Evolutionary conservation across 495 filamentous ascomycete genomes (phyloP).

Genomic region (Aspergillus affinis): DNA sequence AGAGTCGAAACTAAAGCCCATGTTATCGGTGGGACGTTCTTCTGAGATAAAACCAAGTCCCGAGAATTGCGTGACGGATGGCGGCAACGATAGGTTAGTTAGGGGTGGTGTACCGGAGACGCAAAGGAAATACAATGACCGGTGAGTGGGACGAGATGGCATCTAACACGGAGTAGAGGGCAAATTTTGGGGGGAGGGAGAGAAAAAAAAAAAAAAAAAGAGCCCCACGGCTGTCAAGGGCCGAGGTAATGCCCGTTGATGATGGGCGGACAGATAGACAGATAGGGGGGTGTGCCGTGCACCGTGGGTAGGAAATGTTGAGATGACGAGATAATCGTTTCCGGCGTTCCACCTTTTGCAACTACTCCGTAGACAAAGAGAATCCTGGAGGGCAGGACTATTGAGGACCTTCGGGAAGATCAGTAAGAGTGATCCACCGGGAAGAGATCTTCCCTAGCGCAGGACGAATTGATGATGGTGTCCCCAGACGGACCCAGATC

Average conservation of each 20-base stretch:
- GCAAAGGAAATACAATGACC: neutral
- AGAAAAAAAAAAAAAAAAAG: neutral
- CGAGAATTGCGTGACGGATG: neutral
- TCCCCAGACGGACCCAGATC: slow-evolving; percentile 12
- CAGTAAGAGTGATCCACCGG: slow-evolving; percentile 11
- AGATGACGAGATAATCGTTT: neutral
- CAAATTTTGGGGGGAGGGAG: neutral
- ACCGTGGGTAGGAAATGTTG: neutral
- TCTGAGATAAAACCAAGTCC: neutral
- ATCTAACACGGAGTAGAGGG: neutral
- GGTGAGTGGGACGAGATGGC: neutral
- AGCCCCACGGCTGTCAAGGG: neutral
- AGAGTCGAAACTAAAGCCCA: neutral
- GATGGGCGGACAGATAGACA: neutral
- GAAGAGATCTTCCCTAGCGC: slow-evolving; percentile 3
- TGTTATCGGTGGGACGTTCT: too few relatives aligned
- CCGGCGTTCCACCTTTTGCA: neutral
- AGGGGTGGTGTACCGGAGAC: neutral
- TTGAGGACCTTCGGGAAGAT: slow-evolving; percentile 13
- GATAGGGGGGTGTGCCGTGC: neutral
- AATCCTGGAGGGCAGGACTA: slow-evolving; percentile 13
- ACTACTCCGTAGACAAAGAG: neutral
- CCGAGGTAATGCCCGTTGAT: neutral
- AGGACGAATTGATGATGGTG: neutral
- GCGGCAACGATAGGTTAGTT: neutral